Base-by-base conservation (phyloP, 2,329 filamentous ascomycete species). In the Aspergillus sojae region DNA sequence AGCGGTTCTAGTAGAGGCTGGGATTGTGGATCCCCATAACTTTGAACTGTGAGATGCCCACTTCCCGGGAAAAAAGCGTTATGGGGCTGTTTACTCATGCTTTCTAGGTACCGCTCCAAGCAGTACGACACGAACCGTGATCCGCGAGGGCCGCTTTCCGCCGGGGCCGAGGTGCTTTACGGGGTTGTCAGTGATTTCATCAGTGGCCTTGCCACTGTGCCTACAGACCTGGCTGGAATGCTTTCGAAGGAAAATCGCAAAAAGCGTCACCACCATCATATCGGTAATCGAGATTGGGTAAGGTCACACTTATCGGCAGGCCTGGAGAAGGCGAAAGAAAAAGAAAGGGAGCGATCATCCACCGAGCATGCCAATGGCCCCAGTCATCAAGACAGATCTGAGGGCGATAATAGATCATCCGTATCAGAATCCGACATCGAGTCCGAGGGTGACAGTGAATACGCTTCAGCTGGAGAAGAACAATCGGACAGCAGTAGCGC, bases 101-200 rank as follows among this genome's bases (percentile, higher is more conserved):
- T 23, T 4, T 26, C 28, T 53, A 84, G 82, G 19, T 84, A 84
- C 63, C 83, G 86, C 32, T 71, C 85, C 10, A 75, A 79, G 63
- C 91, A 96, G 74, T 93, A 94, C 75, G 88, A 90, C 67, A 92
- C 91, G 0, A 91, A 93, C 63, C 87, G 90, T 36, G 90, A 93
- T 52, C 93, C 92, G 0, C 88, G 86, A 71, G 93, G 95, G 67
- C 92, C 93, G 0, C 86, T 96, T 28, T 89, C 90, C 16, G 92
- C 92, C 23, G 91, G 88, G 19, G 89, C 92, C 0, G 87, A 88
- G 52, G 92, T 93, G 0, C 79, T 97, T 0, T 81, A 96, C n/a
- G 91, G 91, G 6, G 94, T 94, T n/a, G 82, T 95, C 54, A 89
- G 90, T 30, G 90, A 86, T 45, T 89, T 97, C 62, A 87, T 91